Evolutionary conservation across 2,329 filamentous ascomycete genomes (phyloP).

Genomic region (Diaporthe sp.): DNA sequence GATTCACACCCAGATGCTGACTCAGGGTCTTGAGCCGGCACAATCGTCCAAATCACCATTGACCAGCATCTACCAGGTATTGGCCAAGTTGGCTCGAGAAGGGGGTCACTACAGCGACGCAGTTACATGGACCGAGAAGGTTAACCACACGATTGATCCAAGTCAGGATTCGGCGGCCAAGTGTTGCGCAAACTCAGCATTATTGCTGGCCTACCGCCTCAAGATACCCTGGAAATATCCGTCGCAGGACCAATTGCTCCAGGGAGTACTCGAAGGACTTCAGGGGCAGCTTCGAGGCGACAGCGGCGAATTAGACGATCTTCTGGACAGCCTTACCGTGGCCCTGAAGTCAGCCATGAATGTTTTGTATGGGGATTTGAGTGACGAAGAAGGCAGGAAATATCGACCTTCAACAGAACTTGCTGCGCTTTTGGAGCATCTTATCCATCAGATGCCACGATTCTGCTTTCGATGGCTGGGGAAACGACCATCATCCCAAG

Average conservation of each 20-base stretch:
- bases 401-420: slow-evolving; percentile 43
- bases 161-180: slow-evolving; percentile 62
- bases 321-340: slow-evolving; percentile 69
- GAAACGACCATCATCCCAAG: slow-evolving; percentile 65
- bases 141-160: slow-evolving; percentile 56
- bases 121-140: slow-evolving; percentile 66
- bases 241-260: slow-evolving; percentile 58
- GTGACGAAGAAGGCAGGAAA: slow-evolving; percentile 37
- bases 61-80: slow-evolving; percentile 64
- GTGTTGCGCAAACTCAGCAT: slow-evolving; percentile 67
- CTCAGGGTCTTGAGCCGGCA: slow-evolving; percentile 52
- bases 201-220: slow-evolving; percentile 68
- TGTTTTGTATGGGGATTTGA: slow-evolving; percentile 54
- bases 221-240: slow-evolving; percentile 57
- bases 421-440: slow-evolving; percentile 63
- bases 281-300: slow-evolving; percentile 73
- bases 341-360: slow-evolving; percentile 69
- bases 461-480: slow-evolving; percentile 75
- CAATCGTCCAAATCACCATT: slow-evolving; percentile 59
- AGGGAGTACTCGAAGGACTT: slow-evolving; percentile 66
- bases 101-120: slow-evolving; percentile 66
- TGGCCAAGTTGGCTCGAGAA: slow-evolving; percentile 61
- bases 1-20: slow-evolving; percentile 56
- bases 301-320: slow-evolving; percentile 70
- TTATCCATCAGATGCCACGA: slow-evolving; percentile 71